Base-by-base conservation (phyloP, 2,329 filamentous ascomycete species). In the Teratosphaeria gauchensis region DNA sequence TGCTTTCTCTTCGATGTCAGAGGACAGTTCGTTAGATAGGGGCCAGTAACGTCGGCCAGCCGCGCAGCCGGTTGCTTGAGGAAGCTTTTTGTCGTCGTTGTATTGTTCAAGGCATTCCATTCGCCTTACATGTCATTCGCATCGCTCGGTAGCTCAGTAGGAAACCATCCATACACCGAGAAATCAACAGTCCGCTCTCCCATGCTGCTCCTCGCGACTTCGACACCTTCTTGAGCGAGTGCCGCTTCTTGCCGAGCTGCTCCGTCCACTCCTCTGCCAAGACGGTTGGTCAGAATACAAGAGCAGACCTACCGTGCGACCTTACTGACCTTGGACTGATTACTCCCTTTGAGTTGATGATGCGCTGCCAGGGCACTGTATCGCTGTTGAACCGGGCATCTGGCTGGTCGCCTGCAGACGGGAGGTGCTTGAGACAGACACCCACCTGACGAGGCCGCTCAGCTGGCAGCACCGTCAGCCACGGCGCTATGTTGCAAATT, bases 341-440 rank as follows among this genome's bases (percentile, higher is more conserved):
- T 60, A 84, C 78, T 24, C 92, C 92, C 74, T 89, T 92, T 14
- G 89, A 78, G 72, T 92, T 96, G 71, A 97, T 88, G 60, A 97
- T 89, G 59, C 94, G 80, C 77, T 97, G 92, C 92, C 92, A 97
- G 0, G 92, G 92, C 3, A 97, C 92, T 64, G 87, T 96, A 28
- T 77, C 78, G 60, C 82, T 78, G 72, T 96, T 87, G 75, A 87
- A 95, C 59, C 76, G 72, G 56, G 73, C 69, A 62, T 77, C 74
- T 54, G 71, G 70, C 59, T 73, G 72, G 52, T 73, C 68, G 9
- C 64, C 54, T 59, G 65, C 72, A 74, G 78, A 58, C 71, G 91
- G 83, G 12, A 97, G 84, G 71, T 96, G 87, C 72, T 96, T 96
- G 30, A 97, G 82, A 73, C 89, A 95, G 53, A 94, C 80, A 56